Evolutionary conservation across 2,329 filamentous ascomycete species (phyloP).

Genomic region (Penicillium sp.): DNA sequence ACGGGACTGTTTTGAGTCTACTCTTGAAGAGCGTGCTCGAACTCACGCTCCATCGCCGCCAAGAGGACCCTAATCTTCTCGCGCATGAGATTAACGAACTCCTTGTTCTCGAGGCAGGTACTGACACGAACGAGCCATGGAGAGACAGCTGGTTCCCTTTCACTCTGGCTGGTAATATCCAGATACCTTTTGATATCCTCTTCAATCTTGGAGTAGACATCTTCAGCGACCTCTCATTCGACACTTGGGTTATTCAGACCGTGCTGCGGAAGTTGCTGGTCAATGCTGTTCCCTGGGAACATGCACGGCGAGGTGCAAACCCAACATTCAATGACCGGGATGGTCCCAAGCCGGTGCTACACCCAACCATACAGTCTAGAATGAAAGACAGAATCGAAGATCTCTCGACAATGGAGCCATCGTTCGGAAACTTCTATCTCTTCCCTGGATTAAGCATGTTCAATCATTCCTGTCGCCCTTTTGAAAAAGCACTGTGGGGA

Average conservation of each 20-base stretch:
- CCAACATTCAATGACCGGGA: conserved; percentile 5
- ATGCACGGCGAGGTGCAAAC: conserved; percentile 10
- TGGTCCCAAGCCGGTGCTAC: conserved; percentile 9
- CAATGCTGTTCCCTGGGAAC: conserved; percentile 33
- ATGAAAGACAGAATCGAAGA: neutral
- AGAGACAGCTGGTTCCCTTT: conserved; percentile 30
- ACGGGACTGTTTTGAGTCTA: conserved; percentile 36
- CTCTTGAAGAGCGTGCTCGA: conserved; percentile 37
- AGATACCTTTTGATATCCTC: conserved; percentile 39
- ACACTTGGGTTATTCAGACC: conserved; percentile 39
- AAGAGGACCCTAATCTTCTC: conserved; percentile 26
- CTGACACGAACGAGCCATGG: conserved; percentile 11
- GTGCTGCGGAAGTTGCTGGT: conserved; percentile 34
- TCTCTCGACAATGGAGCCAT: conserved; percentile 19
- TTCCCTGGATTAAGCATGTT: conserved; percentile 36
- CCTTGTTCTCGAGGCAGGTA: conserved; percentile 25
- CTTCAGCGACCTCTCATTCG: conserved; percentile 37
- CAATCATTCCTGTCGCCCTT: conserved; percentile 25
- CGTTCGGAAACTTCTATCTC: conserved; percentile 31
- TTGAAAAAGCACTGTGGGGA: conserved; percentile 31
- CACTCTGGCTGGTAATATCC: conserved; percentile 35
- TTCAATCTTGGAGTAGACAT: conserved; percentile 37
- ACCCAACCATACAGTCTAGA: conserved; percentile 9
- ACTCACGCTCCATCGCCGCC: conserved; percentile 33
- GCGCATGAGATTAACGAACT: conserved; percentile 39